Conservation (phyloP, 176 grass and related monocot species). For the Oryza glaberrima region DNA sequence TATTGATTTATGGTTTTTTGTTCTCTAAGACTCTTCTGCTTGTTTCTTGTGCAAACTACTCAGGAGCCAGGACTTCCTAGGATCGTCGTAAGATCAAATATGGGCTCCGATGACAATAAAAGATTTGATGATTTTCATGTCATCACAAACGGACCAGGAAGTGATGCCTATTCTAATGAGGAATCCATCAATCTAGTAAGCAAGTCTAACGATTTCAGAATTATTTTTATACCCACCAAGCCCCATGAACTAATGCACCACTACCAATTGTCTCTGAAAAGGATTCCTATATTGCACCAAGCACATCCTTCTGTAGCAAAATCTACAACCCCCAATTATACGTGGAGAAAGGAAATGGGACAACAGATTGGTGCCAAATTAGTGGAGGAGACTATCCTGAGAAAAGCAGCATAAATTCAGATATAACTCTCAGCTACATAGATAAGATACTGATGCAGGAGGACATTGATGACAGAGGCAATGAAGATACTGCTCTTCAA, state of each 20-base stretch:
- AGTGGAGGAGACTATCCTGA: not conserved
- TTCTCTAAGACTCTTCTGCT: no score
- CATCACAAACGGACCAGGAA: slow-evolving; percentile 10
- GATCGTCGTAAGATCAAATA: slow-evolving; percentile 1
- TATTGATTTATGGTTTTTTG: no score
- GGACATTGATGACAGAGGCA: slow-evolving; percentile 51
- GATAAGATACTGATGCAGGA: slow-evolving; percentile 59
- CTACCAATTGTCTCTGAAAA: not conserved
- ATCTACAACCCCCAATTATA: not conserved
- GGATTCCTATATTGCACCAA: not conserved
- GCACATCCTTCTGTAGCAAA: not conserved
- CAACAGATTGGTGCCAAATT: not conserved
- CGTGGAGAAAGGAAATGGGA: not conserved
- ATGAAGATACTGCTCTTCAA: slow-evolving; percentile 49
- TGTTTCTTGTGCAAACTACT: slow-evolving; percentile 17
- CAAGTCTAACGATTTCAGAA: not conserved
- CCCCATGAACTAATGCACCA: slow-evolving; percentile 10
- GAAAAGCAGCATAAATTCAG: slow-evolving; percentile 35
- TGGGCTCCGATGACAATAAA: not conserved
- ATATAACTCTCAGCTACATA: slow-evolving; percentile 59
- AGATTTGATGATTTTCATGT: not conserved
- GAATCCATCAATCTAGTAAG: not conserved
- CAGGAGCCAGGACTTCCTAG: not conserved
- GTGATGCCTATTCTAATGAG: not conserved
- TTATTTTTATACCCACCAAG: slow-evolving; percentile 23